Conservation (phyloP, 371 early-diverging fungal genomes). For the Lichtheimia hyalospora region DNA sequence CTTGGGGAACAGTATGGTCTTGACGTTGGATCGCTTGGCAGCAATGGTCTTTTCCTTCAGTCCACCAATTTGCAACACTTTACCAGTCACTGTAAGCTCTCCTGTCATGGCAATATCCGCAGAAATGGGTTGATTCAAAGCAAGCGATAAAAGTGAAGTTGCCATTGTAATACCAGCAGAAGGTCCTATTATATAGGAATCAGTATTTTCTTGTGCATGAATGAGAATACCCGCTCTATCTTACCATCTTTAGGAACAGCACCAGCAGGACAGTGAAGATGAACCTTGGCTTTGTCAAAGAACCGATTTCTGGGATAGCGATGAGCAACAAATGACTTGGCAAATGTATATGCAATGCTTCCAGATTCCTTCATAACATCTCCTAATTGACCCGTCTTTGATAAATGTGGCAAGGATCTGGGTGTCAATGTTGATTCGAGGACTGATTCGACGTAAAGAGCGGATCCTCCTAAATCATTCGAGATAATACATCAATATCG, state of each 20-base stretch:
- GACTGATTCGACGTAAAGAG: slow-evolving; percentile 94
- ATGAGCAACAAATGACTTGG: slow-evolving; percentile 75
- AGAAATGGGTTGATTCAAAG: slow-evolving; percentile 74
- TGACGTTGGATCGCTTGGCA: slow-evolving; percentile 91
- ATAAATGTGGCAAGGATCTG: slow-evolving; percentile 66
- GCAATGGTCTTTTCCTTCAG: slow-evolving; percentile 97
- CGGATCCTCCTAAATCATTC: slow-evolving; percentile 85
- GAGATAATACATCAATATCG: slow-evolving; percentile 56
- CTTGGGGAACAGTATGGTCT: slow-evolving; percentile 86
- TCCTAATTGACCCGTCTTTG: slow-evolving; percentile 93
- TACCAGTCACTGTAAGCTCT: slow-evolving; percentile 95
- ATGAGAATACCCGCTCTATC: slow-evolving; percentile 90
- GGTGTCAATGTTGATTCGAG: slow-evolving; percentile 71
- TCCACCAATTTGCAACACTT: slow-evolving; percentile 96
- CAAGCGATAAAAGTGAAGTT: slow-evolving; percentile 89
- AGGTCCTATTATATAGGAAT: slow-evolving; percentile 65
- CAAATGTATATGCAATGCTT: slow-evolving; percentile 92
- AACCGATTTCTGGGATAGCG: slow-evolving; percentile 83
- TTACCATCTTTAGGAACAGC: slow-evolving; percentile 98
- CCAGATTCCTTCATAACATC: slow-evolving; percentile 98
- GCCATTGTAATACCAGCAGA: slow-evolving; percentile 98
- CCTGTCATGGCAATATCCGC: slow-evolving; percentile 96
- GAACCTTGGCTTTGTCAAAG: slow-evolving; percentile 87
- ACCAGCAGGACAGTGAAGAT: slow-evolving; percentile 97
- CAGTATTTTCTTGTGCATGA: slow-evolving; percentile 77